Base-by-base conservation (phyloP, 2,329 filamentous ascomycete genomes). In the Aureobasidium sp. region DNA sequence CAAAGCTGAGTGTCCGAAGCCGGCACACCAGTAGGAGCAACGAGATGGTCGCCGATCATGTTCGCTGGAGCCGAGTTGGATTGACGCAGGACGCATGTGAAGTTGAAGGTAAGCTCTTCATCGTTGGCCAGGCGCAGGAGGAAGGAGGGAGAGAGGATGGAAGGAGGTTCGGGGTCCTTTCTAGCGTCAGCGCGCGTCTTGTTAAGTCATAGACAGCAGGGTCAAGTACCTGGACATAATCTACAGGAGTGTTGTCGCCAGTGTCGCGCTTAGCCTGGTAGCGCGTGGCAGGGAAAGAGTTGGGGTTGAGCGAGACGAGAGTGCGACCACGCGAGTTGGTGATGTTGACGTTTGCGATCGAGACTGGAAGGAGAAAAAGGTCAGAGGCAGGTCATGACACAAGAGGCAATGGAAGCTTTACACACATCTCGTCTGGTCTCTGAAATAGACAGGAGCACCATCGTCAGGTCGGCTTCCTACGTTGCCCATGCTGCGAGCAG, bases 401-500 rank as follows among this genome's bases (percentile, higher is more conserved):
- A 17, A n/a, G 15, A 29, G 32, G 29, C 12, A 34, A 20, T 20
- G 20, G 20, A 20, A 29, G 17, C 10, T 12, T 41, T 70, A 79
- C 88, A 73, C 82, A 97, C 94, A 86, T 82, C 92, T 87, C 74
- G 85, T 90, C 81, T 96, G 94, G 74, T 99, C 94, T 79, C 89
- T 88, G 73, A 97, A 81, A 75, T 89, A 95, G 74, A 97, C 80
- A 70, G 85, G 78, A 69, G 85, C 83, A 73, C 86, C 89, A 71
- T 97, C 92, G 70, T 96, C 92, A 71, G 87, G 86, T 77, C 87
- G 89, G 81, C 92, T 97, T 75, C 86, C 87, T 77, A 97, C 87
- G 80, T 89, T 92, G 73, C 94, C 94, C 94, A 99, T 99, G 67
- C 68, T 71, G 52, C 61, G 50, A 60, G 36, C 44, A 39, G 57